These are phyloP conservation scores for Mortierella hygrophila DNA, from an alignment of 192 early-diverging fungal genomes.

Conservation along the genomic window DNA sequence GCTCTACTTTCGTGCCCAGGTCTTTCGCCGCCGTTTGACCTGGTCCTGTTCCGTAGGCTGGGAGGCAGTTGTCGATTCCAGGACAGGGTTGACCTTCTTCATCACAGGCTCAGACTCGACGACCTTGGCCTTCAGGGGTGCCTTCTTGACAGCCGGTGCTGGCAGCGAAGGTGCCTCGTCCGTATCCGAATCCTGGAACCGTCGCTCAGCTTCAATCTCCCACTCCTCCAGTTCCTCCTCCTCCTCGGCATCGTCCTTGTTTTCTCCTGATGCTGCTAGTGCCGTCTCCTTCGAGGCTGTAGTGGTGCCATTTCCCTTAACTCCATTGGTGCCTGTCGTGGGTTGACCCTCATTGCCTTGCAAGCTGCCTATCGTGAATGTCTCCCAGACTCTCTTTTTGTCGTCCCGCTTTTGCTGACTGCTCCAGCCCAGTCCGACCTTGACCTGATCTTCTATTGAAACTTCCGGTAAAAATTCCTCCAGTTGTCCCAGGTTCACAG, in stretches of 20 bases:
- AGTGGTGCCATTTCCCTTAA: not conserved
- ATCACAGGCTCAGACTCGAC: slow-evolving; percentile 4
- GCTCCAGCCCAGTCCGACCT: slow-evolving; percentile 48
- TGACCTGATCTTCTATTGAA: slow-evolving; percentile 53
- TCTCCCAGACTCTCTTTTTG: slow-evolving; percentile 29
- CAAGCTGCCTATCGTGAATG: slow-evolving; percentile 35
- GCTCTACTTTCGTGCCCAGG: slow-evolving; percentile 41
- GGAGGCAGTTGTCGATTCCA: slow-evolving; percentile 1
- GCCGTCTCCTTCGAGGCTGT: not conserved
- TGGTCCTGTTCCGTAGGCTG: slow-evolving; percentile 34
- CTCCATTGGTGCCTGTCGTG: not conserved
- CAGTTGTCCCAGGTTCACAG: slow-evolving; percentile 42
- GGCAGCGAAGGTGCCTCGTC: slow-evolving; percentile 38
- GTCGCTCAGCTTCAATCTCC: slow-evolving; percentile 55
- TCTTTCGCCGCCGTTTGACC: slow-evolving; percentile 48
- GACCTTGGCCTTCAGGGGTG: slow-evolving; percentile 3
- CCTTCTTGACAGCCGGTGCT: slow-evolving; percentile 18
- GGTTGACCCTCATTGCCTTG: slow-evolving; percentile 14
- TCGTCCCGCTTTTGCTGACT: slow-evolving; percentile 22
- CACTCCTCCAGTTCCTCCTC: slow-evolving; percentile 56
- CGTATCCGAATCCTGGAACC: slow-evolving; percentile 50
- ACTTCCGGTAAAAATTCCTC: slow-evolving; percentile 54
- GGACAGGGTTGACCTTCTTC: slow-evolving; percentile 16
- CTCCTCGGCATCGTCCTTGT: slow-evolving; percentile 14
- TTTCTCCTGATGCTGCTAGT: not conserved